Conservation (phyloP, 352 stramenopile genomes). For the Phytophthora sp. region DNA sequence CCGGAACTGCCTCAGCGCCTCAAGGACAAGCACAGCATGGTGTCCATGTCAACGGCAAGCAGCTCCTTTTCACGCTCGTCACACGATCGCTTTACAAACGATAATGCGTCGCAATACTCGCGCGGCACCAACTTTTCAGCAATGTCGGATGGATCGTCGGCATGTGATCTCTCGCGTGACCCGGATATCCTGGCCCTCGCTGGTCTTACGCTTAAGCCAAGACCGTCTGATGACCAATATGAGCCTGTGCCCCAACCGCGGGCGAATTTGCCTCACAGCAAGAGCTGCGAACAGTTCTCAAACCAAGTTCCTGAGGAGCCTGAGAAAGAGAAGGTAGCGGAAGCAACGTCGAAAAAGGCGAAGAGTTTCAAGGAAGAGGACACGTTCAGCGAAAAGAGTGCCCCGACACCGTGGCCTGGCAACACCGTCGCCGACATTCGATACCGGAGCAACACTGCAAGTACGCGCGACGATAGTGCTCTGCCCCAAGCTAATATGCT, state of each 20-base stretch:
- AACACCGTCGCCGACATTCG: constrained; percentile 18
- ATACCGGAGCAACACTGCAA: constrained; percentile 24
- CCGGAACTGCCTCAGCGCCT: constrained; percentile 32
- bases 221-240: constrained; percentile 29
- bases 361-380: constrained; percentile 11
- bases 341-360: not conserved
- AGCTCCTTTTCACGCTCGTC: constrained; percentile 56
- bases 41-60: constrained; percentile 67
- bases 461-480: constrained; percentile 12
- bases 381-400: not conserved
- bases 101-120: constrained; percentile 40
- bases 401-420: constrained; percentile 16
- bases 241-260: constrained; percentile 16
- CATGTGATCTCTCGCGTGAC: constrained; percentile 50
- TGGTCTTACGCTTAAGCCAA: constrained; percentile 49
- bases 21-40: constrained; percentile 47
- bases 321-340: constrained; percentile 14
- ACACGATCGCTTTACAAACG: constrained; percentile 35
- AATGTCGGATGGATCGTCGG: constrained; percentile 47
- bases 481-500: constrained; percentile 15
- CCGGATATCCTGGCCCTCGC: constrained; percentile 61
- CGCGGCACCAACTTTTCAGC: constrained; percentile 47
- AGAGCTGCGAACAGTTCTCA: constrained; percentile 16
- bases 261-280: constrained; percentile 6
- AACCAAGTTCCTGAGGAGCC: constrained; percentile 21